Evolutionary conservation across 805 yeast species (phyloP).

Genomic region (Hanseniaspora pseudoguilliermondii): DNA sequence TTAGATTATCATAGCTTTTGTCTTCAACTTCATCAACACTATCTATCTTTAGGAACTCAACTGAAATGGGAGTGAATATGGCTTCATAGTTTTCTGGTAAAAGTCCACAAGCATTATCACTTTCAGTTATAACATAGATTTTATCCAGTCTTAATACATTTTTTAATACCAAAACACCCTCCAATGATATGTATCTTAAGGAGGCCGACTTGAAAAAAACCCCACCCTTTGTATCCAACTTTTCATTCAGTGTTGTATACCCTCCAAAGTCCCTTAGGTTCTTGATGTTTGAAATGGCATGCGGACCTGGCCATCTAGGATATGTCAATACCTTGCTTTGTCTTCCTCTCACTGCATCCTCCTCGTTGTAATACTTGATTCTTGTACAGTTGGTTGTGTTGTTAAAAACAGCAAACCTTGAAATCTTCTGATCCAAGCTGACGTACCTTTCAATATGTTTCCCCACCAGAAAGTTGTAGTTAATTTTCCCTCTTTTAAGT

Average conservation of each 20-base stretch:
- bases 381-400: constrained; percentile 5
- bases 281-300: constrained; percentile 28
- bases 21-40: constrained; percentile 28
- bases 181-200: constrained; percentile 37
- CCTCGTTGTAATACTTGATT: neutral
- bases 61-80: neutral
- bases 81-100: constrained; percentile 25
- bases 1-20: neutral
- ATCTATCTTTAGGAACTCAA: constrained; percentile 28
- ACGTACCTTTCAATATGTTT: constrained; percentile 26
- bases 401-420: constrained; percentile 35
- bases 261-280: constrained; percentile 80
- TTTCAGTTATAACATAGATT: constrained; percentile 53
- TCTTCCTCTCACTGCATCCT: neutral
- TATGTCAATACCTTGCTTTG: neutral
- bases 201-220: constrained; percentile 53
- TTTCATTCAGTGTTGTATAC: constrained; percentile 33
- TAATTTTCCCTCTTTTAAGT: constrained; percentile 35
- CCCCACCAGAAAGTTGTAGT: constrained; percentile 45
- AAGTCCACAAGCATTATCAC: constrained; percentile 21
- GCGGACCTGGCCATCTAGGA: constrained; percentile 21
- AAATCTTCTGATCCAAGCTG: constrained; percentile 35
- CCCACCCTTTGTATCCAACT: constrained; percentile 39
- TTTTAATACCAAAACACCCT: constrained; percentile 34
- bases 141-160: constrained; percentile 30